Evolutionary conservation across 2,329 filamentous ascomycete genomes (phyloP), one percentile per base, ranked within the genome.

Genomic region (Ascocoryne sarcoides): DNA sequence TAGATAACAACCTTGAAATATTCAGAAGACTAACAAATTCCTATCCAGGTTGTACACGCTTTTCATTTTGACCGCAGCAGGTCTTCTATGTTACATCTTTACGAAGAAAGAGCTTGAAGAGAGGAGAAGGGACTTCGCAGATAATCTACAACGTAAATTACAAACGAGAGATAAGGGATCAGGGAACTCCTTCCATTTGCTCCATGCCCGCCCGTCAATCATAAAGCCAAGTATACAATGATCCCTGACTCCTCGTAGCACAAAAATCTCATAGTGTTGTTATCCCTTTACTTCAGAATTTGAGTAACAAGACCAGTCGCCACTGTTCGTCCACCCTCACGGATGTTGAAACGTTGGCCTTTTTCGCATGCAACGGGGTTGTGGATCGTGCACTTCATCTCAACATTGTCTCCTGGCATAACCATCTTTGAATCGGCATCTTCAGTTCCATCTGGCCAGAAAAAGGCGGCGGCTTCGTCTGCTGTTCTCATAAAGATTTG

Each of bases 331-430:
- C 90, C 89, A 71, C 92, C 92, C 73, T 98, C 92, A 67, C 92
- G 86, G 62, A 98, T 80, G 74, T 96, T 98, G 78, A 98, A 92
- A 58, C 92, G 85, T 73, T 95, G 87, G 56, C 92, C 90, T 48
- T 77, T 70, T 71, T 98, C 92, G 49, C 95, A 68, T 45, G 90
- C 90, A 59, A 93, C 77, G 49, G 90, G 86, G 66, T 84, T 72
- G 67, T 87, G 78, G 60, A 95, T 80, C 57, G 82, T 78, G 63
- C 88, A 84, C 51, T 92, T 70, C 89, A 98, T 95, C 75, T 98
- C 92, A 53, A 95, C 79, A 68, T 98, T 98, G 76, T 98, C 92
- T 65, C 92, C 92, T 38, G 92, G 92, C 88, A 95, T 93, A 66
- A 95, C 82, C 71, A 88, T 84, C 74, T 86, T 89, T 65, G 68